phyloP scores from a whole-genome alignment of 257 asterid species.

The Przewalskia tangutica region DNA sequence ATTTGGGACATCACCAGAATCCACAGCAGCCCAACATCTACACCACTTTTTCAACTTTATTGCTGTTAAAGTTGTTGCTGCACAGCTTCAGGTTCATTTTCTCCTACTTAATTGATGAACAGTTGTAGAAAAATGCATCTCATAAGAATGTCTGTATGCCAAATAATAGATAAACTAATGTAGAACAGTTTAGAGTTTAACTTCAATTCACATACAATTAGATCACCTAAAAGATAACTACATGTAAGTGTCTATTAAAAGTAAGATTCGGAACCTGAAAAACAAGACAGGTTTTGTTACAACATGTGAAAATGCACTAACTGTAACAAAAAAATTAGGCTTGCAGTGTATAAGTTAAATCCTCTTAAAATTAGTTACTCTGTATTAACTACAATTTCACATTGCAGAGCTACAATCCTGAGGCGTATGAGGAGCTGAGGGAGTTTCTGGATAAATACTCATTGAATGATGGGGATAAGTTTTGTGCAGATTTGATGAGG shows the following conservation, averaged over 20 bases:
- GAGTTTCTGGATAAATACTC: slow-evolving; percentile 55
- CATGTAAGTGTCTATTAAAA: not conserved
- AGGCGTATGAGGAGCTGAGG: slow-evolving; percentile 62
- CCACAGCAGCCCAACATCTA: slow-evolving; percentile 66
- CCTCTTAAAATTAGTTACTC: not conserved
- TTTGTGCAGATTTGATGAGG: slow-evolving; percentile 66
- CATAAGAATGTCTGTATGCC: not conserved
- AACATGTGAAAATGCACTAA: not conserved
- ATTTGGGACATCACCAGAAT: slow-evolving; percentile 83
- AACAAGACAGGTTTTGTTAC: not conserved
- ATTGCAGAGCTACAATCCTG: slow-evolving; percentile 74
- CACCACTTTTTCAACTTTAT: slow-evolving; percentile 75
- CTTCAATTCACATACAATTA: too few relatives aligned
- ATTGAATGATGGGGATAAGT: slow-evolving; percentile 64
- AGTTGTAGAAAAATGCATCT: not conserved
- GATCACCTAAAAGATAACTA: not conserved
- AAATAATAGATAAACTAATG: too few relatives aligned
- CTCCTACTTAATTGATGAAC: not conserved
- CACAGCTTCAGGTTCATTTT: slow-evolving; percentile 67
- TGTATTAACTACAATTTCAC: slow-evolving; percentile 14
- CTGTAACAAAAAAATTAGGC: too few relatives aligned
- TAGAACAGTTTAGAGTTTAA: not conserved
- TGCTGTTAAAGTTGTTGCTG: slow-evolving; percentile 57
- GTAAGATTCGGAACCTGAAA: not conserved
- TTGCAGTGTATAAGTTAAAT: not conserved